A percentile compares a stretch with the other conserved stretches of the same genome.
Conservation (phyloP, 768 basidiomycete genomes). For the Tremella mesenterica region DNA sequence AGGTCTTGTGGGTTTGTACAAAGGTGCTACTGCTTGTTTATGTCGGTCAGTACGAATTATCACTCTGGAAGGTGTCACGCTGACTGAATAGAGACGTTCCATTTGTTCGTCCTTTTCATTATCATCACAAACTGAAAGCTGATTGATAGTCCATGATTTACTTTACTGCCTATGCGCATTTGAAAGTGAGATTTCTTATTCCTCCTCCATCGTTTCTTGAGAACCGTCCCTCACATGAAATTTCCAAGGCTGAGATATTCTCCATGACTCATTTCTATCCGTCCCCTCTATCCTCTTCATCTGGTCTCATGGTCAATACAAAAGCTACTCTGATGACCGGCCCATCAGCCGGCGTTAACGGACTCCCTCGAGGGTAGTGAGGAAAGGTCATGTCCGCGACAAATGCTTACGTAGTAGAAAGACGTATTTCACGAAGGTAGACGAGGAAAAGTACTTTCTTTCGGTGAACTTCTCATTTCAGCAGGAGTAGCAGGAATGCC, state of each 20-base stretch:
- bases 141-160: conserved; percentile 55
- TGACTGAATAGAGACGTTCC: conserved; percentile 59
- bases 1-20: conserved; percentile 85
- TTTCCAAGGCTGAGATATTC: too few species aligned
- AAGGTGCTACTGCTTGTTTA: conserved; percentile 77
- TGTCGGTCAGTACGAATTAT: conserved; percentile 51
- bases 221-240: too few species aligned
- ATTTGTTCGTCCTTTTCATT: conserved; percentile 50
- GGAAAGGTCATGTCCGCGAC: too few species aligned
- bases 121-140: background rate
- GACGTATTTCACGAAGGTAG: conserved; percentile 93
- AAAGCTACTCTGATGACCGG: too few species aligned
- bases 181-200: conserved; percentile 30
- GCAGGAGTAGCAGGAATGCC: conserved; percentile 77
- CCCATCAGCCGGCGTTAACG: too few species aligned
- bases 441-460: conserved; percentile 84
- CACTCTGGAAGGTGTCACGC: background rate
- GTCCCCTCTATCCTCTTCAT: too few species aligned
- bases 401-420: conserved; percentile 58
- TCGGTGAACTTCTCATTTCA: conserved; percentile 78
- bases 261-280: too few species aligned
- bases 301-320: too few species aligned
- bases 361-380: too few species aligned
- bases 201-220: conserved; percentile 10
- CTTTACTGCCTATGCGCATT: conserved; percentile 64